phyloP scores from a whole-genome alignment of 371 early-diverging fungal species.

The Lichtheimia corymbifera region DNA sequence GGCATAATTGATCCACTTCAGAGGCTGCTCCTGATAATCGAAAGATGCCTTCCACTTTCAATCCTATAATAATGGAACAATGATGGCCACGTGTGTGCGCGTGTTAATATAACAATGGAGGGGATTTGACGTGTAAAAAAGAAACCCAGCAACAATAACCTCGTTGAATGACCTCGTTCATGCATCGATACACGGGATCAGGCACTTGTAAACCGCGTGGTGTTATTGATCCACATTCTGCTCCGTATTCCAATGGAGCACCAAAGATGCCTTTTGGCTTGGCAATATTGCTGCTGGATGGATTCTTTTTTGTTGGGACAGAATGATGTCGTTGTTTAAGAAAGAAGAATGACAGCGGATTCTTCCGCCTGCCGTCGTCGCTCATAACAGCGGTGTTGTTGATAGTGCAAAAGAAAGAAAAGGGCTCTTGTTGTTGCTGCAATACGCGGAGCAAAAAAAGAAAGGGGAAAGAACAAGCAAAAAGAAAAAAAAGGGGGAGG shows the following conservation, averaged over 20 bases:
- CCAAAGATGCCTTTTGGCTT: constrained; percentile 38
- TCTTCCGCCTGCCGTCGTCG: neutral
- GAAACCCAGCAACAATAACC: constrained; percentile 18
- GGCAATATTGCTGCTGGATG: constrained; percentile 7
- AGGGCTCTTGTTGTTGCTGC: constrained; percentile 1
- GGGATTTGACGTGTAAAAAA: neutral
- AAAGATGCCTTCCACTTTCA: constrained; percentile 44
- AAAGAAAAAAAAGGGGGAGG: constrained; percentile 2
- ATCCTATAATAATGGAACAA: constrained; percentile 23
- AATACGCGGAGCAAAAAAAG: neutral
- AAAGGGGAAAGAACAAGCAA: constrained; percentile 5
- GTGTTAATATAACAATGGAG: neutral
- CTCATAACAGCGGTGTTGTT: too few relatives aligned
- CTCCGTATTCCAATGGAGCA: constrained; percentile 37
- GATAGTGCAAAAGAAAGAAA: too few relatives aligned
- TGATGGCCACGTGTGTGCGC: neutral
- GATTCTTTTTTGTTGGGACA: constrained; percentile 8
- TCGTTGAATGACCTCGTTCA: constrained; percentile 41
- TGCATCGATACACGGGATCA: constrained; percentile 40
- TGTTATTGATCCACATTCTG: constrained; percentile 34
- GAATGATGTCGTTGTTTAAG: constrained; percentile 8
- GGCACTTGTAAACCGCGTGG: constrained; percentile 31
- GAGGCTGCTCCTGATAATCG: constrained; percentile 48
- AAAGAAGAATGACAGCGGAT: constrained; percentile 13
- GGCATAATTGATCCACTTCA: constrained; percentile 37